Evolutionary conservation across 2,329 filamentous ascomycete genomes (phyloP).

Genomic region (Xylaria sp.): DNA sequence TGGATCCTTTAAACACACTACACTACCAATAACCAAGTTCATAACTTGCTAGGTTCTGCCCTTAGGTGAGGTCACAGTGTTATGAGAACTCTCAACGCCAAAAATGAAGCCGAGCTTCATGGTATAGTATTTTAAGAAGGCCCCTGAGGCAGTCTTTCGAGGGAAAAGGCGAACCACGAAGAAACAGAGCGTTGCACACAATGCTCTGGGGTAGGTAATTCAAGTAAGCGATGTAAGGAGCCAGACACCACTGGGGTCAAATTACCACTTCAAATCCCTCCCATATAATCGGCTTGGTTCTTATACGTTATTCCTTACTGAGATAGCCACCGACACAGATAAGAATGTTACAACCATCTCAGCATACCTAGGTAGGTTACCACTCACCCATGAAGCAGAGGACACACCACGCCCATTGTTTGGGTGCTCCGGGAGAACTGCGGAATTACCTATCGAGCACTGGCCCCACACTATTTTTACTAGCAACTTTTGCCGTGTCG

Average conservation of each 20-base stretch:
- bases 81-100: not conserved
- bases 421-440: not conserved
- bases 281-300: no score
- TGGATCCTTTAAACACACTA: no score
- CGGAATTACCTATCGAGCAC: not conserved
- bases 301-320: no score
- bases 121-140: not conserved
- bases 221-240: not conserved
- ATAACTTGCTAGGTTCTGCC: no score
- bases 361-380: no score
- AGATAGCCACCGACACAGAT: no score
- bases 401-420: no score
- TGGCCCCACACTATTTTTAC: not conserved
- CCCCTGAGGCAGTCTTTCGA: not conserved
- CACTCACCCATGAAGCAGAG: not conserved
- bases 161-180: not conserved
- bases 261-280: no score
- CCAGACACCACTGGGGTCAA: no score
- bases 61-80: no score
- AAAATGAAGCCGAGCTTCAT: not conserved
- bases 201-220: not conserved
- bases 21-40: no score
- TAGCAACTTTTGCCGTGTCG: not conserved
- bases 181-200: not conserved
- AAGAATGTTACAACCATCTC: no score